Base-by-base conservation (phyloP, 2,329 filamentous ascomycete genomes). In the Nectriaceae sp. region DNA sequence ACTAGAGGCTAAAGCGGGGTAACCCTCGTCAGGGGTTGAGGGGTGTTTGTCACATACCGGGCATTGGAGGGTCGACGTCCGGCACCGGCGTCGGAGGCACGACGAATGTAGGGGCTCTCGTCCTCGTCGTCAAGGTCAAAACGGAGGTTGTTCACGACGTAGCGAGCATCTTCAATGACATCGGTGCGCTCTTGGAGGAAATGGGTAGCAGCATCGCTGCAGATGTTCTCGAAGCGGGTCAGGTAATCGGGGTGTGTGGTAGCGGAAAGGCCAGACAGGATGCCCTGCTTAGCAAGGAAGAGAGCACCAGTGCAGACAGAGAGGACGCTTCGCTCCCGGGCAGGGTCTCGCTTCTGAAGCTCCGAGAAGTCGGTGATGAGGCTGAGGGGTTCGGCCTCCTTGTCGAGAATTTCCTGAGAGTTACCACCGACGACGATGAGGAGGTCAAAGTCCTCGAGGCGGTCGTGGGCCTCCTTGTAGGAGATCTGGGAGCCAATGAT, bases 111-210 rank as follows among this genome's bases (percentile, higher is more conserved):
- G 24, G 88, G 88, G 70, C 90, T 93, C 70, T 91, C 86, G 54
- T 92, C 88, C 64, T 88, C 83, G 64, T 92, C 84, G 52, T 87
- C 87, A 59, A 94, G 76, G 61, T 94, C 89, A 69, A 93, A 95
- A 60, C 90, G 87, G 50, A 91, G 85, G 72, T 95, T 94, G 78
- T 95, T 95, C 68, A 95, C 90, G 18, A 95, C 89, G 66, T 94
- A 95, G 64, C 89, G 82, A 64, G 80, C 79, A 55, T 89, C 86
- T 65, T 94, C 89, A 64, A 93, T 80, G 55, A 94, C 87, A 64
- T 94, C 89, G 61, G 88, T 90, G 65, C 88, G 85, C 74, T 91
- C 87, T 47, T 83, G 80, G 57, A 88, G 76, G 68, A 89, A 84
- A 54, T 84, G 78, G 49, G 83, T 82, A 39, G 87, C 82, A 40